These are phyloP conservation scores for Nicotiana tabacum DNA, from an alignment of 257 asterid species.

Conservation along the genomic window DNA sequence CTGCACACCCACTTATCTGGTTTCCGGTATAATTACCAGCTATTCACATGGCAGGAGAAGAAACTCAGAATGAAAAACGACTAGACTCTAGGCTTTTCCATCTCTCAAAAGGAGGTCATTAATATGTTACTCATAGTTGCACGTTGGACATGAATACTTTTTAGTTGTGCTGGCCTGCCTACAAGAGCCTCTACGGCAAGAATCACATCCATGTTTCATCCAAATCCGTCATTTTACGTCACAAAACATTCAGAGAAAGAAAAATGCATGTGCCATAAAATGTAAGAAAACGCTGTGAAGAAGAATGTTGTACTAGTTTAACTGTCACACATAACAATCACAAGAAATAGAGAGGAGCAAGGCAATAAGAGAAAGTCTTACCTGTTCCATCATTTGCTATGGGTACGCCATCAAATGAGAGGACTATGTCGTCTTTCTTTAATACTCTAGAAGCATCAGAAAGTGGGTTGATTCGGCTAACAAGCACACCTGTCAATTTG, in stretches of 20 bases:
- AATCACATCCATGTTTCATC: neutral
- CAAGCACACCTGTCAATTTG: conserved; percentile 78
- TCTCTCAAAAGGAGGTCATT: neutral
- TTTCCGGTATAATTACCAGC: neutral
- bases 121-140: neutral
- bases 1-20: neutral
- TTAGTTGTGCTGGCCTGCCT: neutral
- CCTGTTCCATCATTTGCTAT: conserved; percentile 98
- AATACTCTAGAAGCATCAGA: conserved; percentile 63
- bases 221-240: neutral
- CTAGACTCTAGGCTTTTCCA: neutral
- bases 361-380: conserved; percentile 14
- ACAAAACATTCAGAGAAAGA: neutral
- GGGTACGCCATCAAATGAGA: conserved; percentile 84
- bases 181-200: neutral
- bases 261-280: neutral
- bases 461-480: conserved; percentile 73
- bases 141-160: neutral
- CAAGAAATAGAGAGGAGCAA: neutral
- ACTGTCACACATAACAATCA: neutral
- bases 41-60: neutral
- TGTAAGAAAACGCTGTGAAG: neutral
- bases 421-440: conserved; percentile 76
- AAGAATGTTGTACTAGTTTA: conserved; percentile 4
- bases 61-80: neutral